Evolutionary conservation across 768 basidiomycete genomes (phyloP), one percentile per base, ranked within the genome.

Genomic region (Termitomyces eurrhizus): DNA sequence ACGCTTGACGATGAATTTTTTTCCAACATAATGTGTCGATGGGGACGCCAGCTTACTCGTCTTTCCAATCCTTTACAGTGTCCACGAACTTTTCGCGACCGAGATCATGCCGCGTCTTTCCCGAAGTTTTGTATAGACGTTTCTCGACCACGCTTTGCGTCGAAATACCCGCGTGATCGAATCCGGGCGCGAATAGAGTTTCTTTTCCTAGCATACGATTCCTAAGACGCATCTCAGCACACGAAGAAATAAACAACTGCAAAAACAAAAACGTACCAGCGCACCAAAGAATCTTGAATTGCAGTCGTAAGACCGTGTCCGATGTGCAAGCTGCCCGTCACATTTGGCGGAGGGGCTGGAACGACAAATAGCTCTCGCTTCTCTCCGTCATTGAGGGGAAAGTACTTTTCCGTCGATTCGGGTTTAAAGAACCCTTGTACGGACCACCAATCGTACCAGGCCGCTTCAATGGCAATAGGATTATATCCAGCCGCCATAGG

Each of bases 381-480:
- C 54, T 86, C 84, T 53, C 78, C 73, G 16, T 82, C 77, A 12
- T 86, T 87, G 55, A 89, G 80, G 0, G 79, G 68, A 0, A 79
- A 79, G 16, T 83, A 74, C 60, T 83, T 81, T 3, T 41, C 54
- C 13, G 64, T 56, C 37, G 63, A 44, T 54, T 68, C 66, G 9
- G 96, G 94, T 65, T 86, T 84, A 84, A 96, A 97, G 79, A 89
- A 96, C 4, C 93, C 95, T 68, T 94, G 82, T 3, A 85, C 82
- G 41, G 86, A 79, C 96, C 96, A 98, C 97, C 97, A 98, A 67
- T 96, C 93, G 67, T 98, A 98, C 93, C 97, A 98, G 2, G 93
- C 88, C 0, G 95, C 81, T 70, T 98, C 96, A 60, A 98, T 90
- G 37, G 92, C 91, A 64, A 92, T 88, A 8, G 97, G 96, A 72